A percentile compares a stretch with the other conserved stretches of the same genome.
These are phyloP conservation scores for Gloeopeniophorella convolvens DNA, from an alignment of 768 basidiomycete genomes.

Conservation along the genomic window DNA sequence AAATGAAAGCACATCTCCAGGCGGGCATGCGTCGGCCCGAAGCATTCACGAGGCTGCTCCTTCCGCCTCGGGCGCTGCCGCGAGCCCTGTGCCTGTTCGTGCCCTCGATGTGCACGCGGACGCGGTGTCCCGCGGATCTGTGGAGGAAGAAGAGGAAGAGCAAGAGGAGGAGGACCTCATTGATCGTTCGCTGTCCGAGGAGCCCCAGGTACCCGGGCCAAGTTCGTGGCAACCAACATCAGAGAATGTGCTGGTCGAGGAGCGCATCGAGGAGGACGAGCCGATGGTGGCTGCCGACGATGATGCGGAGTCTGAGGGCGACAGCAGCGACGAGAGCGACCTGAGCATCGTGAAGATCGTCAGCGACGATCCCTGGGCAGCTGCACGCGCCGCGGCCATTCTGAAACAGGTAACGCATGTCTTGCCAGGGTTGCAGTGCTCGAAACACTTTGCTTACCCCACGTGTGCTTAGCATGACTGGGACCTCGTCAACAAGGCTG, in stretches of 20 bases:
- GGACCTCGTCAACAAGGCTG: conserved; percentile 63
- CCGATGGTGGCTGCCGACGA: conserved; percentile 12
- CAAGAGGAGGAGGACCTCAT: conserved; percentile 26
- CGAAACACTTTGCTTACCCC: background rate
- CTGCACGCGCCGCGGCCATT: conserved; percentile 90
- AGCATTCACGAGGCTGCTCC: background rate
- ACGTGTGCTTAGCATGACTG: conserved; percentile 62
- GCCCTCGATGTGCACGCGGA: background rate
- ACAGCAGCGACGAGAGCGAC: conserved; percentile 35
- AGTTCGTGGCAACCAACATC: background rate
- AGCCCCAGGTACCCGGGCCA: conserved; percentile 4
- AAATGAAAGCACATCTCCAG: conserved; percentile 3
- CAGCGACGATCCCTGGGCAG: conserved; percentile 77
- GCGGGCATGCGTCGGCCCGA: background rate
- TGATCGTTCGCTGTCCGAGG: conserved; percentile 34
- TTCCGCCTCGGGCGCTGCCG: no score
- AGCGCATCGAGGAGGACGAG: conserved; percentile 14
- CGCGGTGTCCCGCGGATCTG: background rate
- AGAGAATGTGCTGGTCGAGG: background rate
- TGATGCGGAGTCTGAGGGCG: conserved; percentile 26
- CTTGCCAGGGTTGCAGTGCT: conserved; percentile 21
- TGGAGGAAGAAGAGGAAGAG: conserved; percentile 27
- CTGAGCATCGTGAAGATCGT: conserved; percentile 75
- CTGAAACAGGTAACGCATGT: conserved; percentile 83
- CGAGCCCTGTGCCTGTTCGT: no score